Conservation (phyloP, 2,329 filamentous ascomycete species). For the Pseudocercospora cruenta region DNA sequence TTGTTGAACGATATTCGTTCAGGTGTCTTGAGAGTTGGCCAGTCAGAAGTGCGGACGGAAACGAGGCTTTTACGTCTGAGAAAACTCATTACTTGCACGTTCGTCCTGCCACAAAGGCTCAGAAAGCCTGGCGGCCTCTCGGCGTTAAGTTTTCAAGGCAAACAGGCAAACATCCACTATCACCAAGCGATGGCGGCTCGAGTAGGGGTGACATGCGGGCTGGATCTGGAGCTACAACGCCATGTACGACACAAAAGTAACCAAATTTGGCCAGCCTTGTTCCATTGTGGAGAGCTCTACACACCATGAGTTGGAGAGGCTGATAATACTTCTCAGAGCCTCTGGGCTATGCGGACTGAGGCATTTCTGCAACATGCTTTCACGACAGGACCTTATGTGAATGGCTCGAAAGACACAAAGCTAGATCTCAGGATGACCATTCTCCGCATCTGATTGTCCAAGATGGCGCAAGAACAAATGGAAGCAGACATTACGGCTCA, state of each 20-base stretch:
- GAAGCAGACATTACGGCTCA: neutral
- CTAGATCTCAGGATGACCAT: too few relatives aligned
- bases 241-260: neutral
- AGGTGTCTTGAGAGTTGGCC: too few relatives aligned
- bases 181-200: neutral
- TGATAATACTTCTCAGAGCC: neutral
- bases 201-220: neutral
- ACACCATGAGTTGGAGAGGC: neutral
- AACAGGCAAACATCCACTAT: neutral
- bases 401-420: neutral
- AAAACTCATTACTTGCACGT: too few relatives aligned
- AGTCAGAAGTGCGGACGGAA: too few relatives aligned
- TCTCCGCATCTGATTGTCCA: neutral
- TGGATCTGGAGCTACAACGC: neutral
- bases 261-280: neutral
- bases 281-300: neutral
- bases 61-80: neutral
- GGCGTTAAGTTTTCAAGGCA: neutral
- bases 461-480: neutral
- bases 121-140: neutral
- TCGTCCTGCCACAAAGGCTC: neutral
- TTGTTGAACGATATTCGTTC: neutral
- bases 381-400: neutral
- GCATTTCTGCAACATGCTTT: neutral
- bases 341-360: neutral